Conservation (phyloP, 495 filamentous ascomycete species). For the Hypoxylon intermedium region DNA sequence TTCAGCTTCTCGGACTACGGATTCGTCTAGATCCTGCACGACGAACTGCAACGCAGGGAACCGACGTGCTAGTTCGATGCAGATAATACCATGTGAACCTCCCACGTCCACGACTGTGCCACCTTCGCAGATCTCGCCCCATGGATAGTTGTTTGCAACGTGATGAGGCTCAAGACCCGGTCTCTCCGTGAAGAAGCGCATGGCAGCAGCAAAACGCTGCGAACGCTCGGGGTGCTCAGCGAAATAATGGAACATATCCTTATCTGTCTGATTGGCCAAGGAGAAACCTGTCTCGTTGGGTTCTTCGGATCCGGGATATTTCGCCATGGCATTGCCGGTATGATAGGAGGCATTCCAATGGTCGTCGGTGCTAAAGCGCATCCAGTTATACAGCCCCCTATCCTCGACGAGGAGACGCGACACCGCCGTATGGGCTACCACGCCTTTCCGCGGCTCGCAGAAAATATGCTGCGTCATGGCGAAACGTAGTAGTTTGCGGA, state of each 20-base stretch:
- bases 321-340: slow-evolving; percentile 28
- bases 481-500: slow-evolving; percentile 52
- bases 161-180: background rate
- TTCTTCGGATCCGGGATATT: slow-evolving; percentile 34
- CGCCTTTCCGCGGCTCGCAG: slow-evolving; percentile 46
- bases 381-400: slow-evolving; percentile 42
- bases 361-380: slow-evolving; percentile 51
- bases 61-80: slow-evolving; percentile 1
- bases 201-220: slow-evolving; percentile 47
- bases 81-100: background rate
- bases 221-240: slow-evolving; percentile 38
- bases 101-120: background rate
- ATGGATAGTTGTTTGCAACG: background rate
- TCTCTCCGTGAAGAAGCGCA: slow-evolving; percentile 38
- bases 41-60: slow-evolving; percentile 4
- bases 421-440: slow-evolving; percentile 50
- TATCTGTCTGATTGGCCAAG: slow-evolving; percentile 41
- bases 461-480: slow-evolving; percentile 51
- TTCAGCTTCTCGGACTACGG: slow-evolving; percentile 38
- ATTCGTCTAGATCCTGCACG: slow-evolving; percentile 32
- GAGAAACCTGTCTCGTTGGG: slow-evolving; percentile 43
- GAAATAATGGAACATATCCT: slow-evolving; percentile 42
- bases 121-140: background rate
- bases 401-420: slow-evolving; percentile 45
- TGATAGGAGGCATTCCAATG: slow-evolving; percentile 36